Evolutionary conservation across 2,329 filamentous ascomycete genomes (phyloP), one percentile per base, ranked within the genome.

Genomic region (Microdochium nivale): DNA sequence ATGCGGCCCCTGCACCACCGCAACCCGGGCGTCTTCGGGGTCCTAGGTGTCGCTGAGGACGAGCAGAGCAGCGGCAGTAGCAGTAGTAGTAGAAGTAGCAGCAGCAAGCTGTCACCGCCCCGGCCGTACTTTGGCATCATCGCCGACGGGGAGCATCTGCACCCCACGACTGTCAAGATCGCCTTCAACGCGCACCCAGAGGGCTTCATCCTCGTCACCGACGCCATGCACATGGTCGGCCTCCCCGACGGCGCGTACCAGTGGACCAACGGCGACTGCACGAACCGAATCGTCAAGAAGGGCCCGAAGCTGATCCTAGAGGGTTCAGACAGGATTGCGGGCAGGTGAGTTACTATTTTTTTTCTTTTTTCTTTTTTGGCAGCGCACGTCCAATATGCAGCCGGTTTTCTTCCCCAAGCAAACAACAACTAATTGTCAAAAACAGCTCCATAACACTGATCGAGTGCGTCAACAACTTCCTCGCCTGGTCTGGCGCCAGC

Each of bases 1-100:
- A 96, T 96, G 90, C 80, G 84, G 1, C 90, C 90, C 14, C 81
- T 95, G 49, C 88, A 94, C 67, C 90, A 96, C 74, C 86, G 91
- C 53, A 90, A 96, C 67, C 90, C 91, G 0, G 90, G 90, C 35
- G 83, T 96, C 59, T 95, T 95, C 65, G 91, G 91, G 25, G 81
- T 95, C 0, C 73, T 96, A 14, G 90, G 90, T 54, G 79, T 80
- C 55, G 78, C 78, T 9, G 79, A 85, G 60, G 35, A n/a, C n/a
- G n/a, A n/a, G n/a, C n/a, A 23, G 16, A 23, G 35, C 35, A 75
- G 68, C 54, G n/a, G n/a, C n/a, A n/a, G n/a, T n/a, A n/a, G n/a
- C n/a, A n/a, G n/a, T n/a, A n/a, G n/a, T n/a, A n/a, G n/a, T n/a
- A n/a, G n/a, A n/a, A n/a, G n/a, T n/a, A n/a, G n/a, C n/a, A n/a